Evolutionary conservation across 208 protist genomes (phyloP), one percentile per base, ranked within the genome.

Genomic region (Acanthamoeba castellanii): DNA sequence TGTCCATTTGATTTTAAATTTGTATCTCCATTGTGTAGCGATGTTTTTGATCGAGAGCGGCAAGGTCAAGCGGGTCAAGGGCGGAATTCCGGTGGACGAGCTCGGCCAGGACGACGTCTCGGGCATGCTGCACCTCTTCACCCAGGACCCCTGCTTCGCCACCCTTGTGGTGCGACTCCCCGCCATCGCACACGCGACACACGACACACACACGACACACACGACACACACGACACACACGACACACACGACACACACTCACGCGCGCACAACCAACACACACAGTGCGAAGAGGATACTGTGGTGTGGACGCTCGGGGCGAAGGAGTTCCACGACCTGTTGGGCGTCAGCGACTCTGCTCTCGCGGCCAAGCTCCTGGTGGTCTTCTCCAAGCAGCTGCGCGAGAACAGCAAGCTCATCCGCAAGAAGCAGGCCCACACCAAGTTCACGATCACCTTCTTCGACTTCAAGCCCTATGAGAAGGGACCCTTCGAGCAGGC

Each of bases 401-500:
- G 88, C 14, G 45, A 78, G 88, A 27, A 93, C 88, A 93, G 88
- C 88, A 93, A 93, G 68, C 34, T 81, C 32, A 25, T 93, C 25
- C 59, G 88, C 37, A 47, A 93, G 47, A 55, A 61, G 20, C 8
- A 32, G n/a, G 37, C 27, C 16, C 74, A 82, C 74, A 18, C 27
- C 18, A 37, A 32, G 64, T 93, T 78, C 45, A 81, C 59, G 0
- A 81, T 93, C 47, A 78, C 50, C 13, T 72, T 93, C 59, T 93
- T 93, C 37, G 88, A 93, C 88, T 70, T 37, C 55, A 93, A 78
- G 88, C 88, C 88, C 13, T 93, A 93, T 32, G 88, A 93, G 64
- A 93, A 93, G 42, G 27, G 7, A 22, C 18, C 34, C 61, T 93
- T 93, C 68, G 66, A 93, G 13, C 13, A 72, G 37, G 88, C 88